These are phyloP conservation scores for Phytophthora hybrid DNA, from an alignment of 352 stramenopile species.

Conservation along the genomic window DNA sequence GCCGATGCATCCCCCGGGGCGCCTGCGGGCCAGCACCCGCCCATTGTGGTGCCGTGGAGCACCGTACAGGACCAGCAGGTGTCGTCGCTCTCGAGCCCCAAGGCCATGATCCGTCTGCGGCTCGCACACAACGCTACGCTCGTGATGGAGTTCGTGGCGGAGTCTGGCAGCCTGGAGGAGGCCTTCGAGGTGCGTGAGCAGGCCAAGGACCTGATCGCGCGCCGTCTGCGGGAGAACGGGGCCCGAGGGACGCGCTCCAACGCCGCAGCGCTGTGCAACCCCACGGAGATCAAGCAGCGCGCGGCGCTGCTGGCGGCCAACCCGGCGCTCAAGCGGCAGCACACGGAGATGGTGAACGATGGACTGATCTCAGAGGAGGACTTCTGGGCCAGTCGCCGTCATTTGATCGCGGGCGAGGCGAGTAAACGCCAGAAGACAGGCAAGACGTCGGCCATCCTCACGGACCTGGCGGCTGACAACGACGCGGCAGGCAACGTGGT, in stretches of 20 bases:
- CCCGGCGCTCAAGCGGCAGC: conserved; percentile 82
- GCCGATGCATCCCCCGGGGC: conserved; percentile 46
- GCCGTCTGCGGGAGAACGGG: conserved; percentile 55
- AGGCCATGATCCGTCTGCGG: conserved; percentile 86
- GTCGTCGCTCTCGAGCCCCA: conserved; percentile 74
- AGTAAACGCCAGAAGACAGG: conserved; percentile 88
- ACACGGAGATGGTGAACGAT: conserved; percentile 90
- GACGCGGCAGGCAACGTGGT: conserved; percentile 78
- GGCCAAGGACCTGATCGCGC: conserved; percentile 75
- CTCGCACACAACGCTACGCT: conserved; percentile 71
- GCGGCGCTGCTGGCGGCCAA: conserved; percentile 78
- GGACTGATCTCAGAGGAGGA: conserved; percentile 88
- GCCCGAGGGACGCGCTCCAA: conserved; percentile 49
- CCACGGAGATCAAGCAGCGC: conserved; percentile 86
- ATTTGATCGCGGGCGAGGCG: conserved; percentile 85
- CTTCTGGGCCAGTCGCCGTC: conserved; percentile 85
- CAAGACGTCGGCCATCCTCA: conserved; percentile 88
- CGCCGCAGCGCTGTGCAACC: conserved; percentile 67
- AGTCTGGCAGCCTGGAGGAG: conserved; percentile 58
- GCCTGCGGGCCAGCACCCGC: conserved; percentile 30
- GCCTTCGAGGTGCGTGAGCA: conserved; percentile 76
- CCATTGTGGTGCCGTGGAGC: conserved; percentile 70
- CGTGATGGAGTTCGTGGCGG: conserved; percentile 73
- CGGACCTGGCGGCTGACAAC: conserved; percentile 79
- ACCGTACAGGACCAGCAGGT: conserved; percentile 86